These are phyloP conservation scores for Nakazawaea siamensis DNA, from an alignment of 805 yeast species.

Conservation along the genomic window DNA sequence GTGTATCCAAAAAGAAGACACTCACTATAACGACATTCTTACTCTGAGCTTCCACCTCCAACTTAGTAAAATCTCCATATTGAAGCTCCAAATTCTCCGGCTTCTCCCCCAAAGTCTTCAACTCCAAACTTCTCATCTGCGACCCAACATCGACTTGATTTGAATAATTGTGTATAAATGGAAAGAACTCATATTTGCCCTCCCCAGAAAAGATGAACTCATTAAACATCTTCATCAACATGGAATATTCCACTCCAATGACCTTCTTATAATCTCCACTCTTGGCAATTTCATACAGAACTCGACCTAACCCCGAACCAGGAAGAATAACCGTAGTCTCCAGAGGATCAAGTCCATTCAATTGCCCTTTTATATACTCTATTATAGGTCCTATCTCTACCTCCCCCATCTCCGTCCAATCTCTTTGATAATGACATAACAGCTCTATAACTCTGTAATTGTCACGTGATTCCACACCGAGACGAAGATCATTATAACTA, in stretches of 20 bases:
- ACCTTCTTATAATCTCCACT: conserved; percentile 36
- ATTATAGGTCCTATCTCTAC: conserved; percentile 46
- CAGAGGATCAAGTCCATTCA: conserved; percentile 23
- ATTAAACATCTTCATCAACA: conserved; percentile 67
- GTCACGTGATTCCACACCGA: conserved; percentile 11
- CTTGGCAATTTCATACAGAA: conserved; percentile 55
- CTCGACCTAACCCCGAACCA: conserved; percentile 80
- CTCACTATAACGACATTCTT: conserved; percentile 51
- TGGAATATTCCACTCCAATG: conserved; percentile 69
- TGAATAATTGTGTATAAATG: conserved; percentile 60
- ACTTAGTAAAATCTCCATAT: conserved; percentile 59
- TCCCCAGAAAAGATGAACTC: conserved; percentile 38
- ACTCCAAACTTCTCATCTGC: conserved; percentile 40
- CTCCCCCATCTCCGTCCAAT: conserved; percentile 53
- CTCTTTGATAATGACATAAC: conserved; percentile 69
- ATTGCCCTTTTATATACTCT: conserved; percentile 38
- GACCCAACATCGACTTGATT: conserved; percentile 41
- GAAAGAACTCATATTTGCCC: conserved; percentile 25
- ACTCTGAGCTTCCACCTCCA: conserved; percentile 25
- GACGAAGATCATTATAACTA: background rate
- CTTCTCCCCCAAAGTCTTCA: conserved; percentile 20
- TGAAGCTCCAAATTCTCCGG: conserved; percentile 42
- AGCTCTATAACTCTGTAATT: conserved; percentile 54
- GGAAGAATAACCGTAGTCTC: conserved; percentile 62
- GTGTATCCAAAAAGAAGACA: conserved; percentile 85